A percentile compares a stretch with the other conserved stretches of the same genome.
phyloP scores from a whole-genome alignment of 2,329 filamentous ascomycete species.

The Colletotrichum gloeosporioides region DNA sequence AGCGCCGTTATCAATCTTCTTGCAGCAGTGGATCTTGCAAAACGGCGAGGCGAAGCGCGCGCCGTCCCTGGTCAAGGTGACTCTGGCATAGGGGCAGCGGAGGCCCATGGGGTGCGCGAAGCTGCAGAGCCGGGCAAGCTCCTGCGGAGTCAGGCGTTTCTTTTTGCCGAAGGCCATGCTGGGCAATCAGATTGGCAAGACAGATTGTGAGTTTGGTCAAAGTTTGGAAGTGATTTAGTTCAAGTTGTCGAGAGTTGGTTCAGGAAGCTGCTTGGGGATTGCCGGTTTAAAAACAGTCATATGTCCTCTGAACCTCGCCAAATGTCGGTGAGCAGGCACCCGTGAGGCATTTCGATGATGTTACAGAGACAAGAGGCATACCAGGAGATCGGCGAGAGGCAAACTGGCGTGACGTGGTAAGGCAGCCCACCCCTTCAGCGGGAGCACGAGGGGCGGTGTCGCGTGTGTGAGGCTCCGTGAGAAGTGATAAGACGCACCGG shows the following conservation, averaged over 20 bases:
- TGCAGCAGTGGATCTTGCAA: constrained; percentile 23
- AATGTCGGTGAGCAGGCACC: constrained; percentile 15
- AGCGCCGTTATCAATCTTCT: constrained; percentile 9
- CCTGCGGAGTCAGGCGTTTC: background rate
- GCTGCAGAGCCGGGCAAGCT: constrained; percentile 14
- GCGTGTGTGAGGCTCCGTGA: background rate
- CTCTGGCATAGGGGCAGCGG: constrained; percentile 7
- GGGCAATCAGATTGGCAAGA: background rate
- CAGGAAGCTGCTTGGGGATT: background rate
- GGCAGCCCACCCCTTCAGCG: background rate
- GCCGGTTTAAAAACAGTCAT: background rate
- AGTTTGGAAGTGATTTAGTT: background rate
- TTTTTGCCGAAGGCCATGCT: constrained; percentile 3
- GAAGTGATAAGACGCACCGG: background rate
- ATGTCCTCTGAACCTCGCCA: background rate
- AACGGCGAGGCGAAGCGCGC: background rate
- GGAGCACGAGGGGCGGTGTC: background rate
- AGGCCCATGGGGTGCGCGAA: constrained; percentile 1
- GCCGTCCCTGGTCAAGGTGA: constrained; percentile 14
- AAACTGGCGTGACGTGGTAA: background rate
- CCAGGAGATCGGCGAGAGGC: background rate
- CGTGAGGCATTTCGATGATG: background rate
- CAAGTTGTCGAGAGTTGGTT: background rate
- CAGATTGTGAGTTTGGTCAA: background rate
- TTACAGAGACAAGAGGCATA: background rate